These are phyloP conservation scores for Clonostachys sp. DNA, from an alignment of 2,329 filamentous ascomycete genomes.

Conservation along the genomic window DNA sequence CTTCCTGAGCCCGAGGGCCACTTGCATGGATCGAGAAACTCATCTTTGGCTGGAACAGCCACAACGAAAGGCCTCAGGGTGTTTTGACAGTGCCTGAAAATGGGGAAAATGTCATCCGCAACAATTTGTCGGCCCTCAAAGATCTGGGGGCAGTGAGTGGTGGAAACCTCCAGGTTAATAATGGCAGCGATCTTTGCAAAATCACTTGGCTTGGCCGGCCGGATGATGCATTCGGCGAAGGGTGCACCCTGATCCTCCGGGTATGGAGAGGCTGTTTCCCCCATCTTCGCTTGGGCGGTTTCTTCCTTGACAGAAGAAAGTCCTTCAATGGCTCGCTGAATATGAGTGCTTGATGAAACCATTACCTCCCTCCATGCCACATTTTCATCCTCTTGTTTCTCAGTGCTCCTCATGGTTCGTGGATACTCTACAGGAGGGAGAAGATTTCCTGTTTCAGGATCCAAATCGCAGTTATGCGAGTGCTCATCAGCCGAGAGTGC, in stretches of 20 bases:
- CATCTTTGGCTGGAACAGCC: constrained; percentile 20
- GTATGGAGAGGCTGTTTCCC: not conserved
- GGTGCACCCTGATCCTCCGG: constrained; percentile 11
- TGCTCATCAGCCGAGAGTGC: too few species aligned
- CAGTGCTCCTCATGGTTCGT: not conserved
- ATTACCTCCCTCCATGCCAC: not conserved
- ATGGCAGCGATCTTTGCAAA: constrained; percentile 32
- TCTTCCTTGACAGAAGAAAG: too few species aligned
- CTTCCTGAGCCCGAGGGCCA: constrained; percentile 23
- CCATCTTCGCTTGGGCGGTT: too few species aligned
- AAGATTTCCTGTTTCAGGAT: not conserved
- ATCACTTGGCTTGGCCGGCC: constrained; percentile 32
- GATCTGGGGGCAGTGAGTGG: constrained; percentile 11
- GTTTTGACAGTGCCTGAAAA: constrained; percentile 21
- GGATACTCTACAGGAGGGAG: not conserved
- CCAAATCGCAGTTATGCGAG: not conserved
- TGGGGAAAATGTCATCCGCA: constrained; percentile 21
- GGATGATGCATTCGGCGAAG: constrained; percentile 27
- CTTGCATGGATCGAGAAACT: constrained; percentile 20
- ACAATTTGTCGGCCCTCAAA: constrained; percentile 14
- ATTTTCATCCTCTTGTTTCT: not conserved
- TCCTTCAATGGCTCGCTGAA: not conserved
- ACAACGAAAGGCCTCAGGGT: constrained; percentile 43
- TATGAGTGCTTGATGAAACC: not conserved
- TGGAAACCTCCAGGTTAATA: constrained; percentile 35